Base-by-base conservation (phyloP, 1,284 basidiomycete genomes). In the Tilletia horrida region DNA sequence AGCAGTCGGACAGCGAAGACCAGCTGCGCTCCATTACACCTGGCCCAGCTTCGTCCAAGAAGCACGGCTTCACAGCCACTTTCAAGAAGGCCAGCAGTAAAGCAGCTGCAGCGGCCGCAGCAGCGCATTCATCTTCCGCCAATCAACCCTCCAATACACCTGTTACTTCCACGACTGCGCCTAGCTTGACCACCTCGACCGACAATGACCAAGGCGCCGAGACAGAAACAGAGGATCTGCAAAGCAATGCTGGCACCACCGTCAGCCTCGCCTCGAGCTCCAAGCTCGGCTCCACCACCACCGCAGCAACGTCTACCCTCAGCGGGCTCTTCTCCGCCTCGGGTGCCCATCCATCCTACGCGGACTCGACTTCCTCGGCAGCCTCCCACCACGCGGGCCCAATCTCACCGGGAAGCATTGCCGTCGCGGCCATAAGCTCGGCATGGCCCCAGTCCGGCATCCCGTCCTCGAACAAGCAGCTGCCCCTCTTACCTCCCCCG, bases 41-140 rank as follows among this genome's bases (percentile, higher is more conserved):
- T 23, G 63, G 63, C 11, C 63, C 63, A n/a, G 29, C 31, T 11
- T 21, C 47, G 31, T 43, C 31, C 52, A 66, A 59, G 29, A 40
- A 35, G 25, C 23, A 29, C 65, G 21, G 42, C 50, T 25, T 40
- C 18, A 50, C 42, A 23, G 45, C 35, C 48, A 44, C 47, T 44
- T 47, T 43, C 48, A 40, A 40, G 35, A 40, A 40, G 47, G 42
- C 31, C 29, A 23, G 25, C 42, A 21, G 29, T 29, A 16, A 25
- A 21, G 35, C 63, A 48, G 61, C 29, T 65, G 21, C 40, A 1
- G 2, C 45, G 13, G 43, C 40, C 31, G 31, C 42, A 9, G 25
- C 45, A 4, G 45, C 45, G 35, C 35, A 40, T 40, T 48, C 45
- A 18, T 48, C 45, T 16, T 48, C 45, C 16, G 6, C 45, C 16